Base-by-base conservation (phyloP, 2,329 filamentous ascomycete species). In the Aspergillus neotritici region DNA sequence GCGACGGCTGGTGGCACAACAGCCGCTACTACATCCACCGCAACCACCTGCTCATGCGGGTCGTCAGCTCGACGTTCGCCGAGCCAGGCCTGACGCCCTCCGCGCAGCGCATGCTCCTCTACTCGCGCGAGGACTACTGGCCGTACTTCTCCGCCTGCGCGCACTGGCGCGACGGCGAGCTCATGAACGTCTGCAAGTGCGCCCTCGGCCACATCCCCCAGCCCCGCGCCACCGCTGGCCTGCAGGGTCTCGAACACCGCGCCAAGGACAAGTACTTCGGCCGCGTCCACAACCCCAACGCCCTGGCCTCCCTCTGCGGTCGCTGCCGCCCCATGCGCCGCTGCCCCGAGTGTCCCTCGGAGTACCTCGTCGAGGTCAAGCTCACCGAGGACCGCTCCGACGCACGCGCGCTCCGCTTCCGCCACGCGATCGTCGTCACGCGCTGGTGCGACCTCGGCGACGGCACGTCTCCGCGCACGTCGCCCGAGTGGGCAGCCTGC, bases 111-210 rank as follows among this genome's bases (percentile, higher is more conserved):
- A 65, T 79, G 42, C 66, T 83, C 2, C 69, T 83, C 2, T 82
- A 78, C 61, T 77, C 72, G 25, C 71, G 76, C 44, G 74, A 78
- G 40, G 78, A 82, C 53, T 82, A 80, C 61, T 74, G 68, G 41
- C 79, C 79, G 0, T 83, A 77, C 57, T 83, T 83, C 61, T 79
- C 76, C 9, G 75, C 73, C 1, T 83, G 79, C 51, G 70, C 76
- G 2, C 79, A 83, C 57, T 83, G 79, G 79, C 70, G 73, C 13
- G 76, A 82, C 48, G 79, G 79, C 13, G 68, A 79, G 30, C 64
- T 83, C 12, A 81, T 80, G 68, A 69, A 74, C 12, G 64, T 77
- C 29, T 79, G 77, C 52, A 83, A 83, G 62, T 83, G 79, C 55
- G 78, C 78, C 3, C 63, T 83, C 9, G 65, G 63, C 9, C 79